Evolutionary conservation across 345 rosid species (phyloP).

Genomic region (Acer campestre): DNA sequence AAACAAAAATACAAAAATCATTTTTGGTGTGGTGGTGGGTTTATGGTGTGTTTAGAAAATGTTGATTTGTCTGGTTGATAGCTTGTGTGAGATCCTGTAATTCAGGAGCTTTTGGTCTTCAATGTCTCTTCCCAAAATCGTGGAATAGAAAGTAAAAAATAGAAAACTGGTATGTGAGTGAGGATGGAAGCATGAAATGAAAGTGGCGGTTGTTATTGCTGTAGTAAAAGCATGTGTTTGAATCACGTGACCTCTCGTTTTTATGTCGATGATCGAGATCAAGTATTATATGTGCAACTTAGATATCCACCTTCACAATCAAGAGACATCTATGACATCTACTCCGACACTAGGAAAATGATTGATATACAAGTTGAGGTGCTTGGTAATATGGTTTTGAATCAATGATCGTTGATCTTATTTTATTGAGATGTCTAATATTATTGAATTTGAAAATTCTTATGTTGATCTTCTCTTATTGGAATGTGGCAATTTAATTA

Average conservation of each 20-base stretch:
- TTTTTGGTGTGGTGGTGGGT: slow-evolving; percentile 5
- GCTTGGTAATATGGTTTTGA: too few species aligned
- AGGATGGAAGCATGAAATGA: not conserved
- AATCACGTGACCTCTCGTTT: not conserved
- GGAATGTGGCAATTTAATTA: too few species aligned
- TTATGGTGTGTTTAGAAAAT: slow-evolving; percentile 24
- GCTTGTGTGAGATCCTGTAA: slow-evolving; percentile 37
- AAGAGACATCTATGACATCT: too few species aligned
- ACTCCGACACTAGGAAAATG: too few species aligned
- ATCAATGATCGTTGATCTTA: too few species aligned
- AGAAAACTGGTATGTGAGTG: slow-evolving; percentile 29
- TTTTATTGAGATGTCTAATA: too few species aligned
- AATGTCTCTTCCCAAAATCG: slow-evolving; percentile 22
- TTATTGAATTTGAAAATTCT: too few species aligned
- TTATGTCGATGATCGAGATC: too few species aligned
- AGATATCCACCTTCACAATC: too few species aligned
- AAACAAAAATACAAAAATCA: not conserved
- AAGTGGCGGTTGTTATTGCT: slow-evolving; percentile 12
- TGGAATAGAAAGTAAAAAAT: slow-evolving; percentile 28
- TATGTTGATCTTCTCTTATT: too few species aligned
- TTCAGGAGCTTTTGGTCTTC: slow-evolving; percentile 28
- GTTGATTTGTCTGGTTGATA: slow-evolving; percentile 31
- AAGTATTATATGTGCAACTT: too few species aligned
- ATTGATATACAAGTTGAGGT: too few species aligned
- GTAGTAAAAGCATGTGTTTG: not conserved